Conservation (phyloP, 768 basidiomycete genomes). For the Psilocybe subaeruginosa region DNA sequence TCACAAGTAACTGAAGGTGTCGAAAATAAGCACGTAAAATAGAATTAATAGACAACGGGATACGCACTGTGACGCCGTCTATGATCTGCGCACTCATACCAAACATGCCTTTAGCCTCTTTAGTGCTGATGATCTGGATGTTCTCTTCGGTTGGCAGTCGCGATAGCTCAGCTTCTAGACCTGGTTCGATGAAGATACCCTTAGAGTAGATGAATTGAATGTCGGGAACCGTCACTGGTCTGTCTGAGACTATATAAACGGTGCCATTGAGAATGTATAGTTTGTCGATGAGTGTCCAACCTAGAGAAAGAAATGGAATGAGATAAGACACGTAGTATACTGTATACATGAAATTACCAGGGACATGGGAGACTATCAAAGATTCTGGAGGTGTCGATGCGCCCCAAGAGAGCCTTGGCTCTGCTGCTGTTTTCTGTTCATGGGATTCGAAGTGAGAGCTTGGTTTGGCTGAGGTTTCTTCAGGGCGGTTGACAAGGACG, state of each 20-base stretch:
- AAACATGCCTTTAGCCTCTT: constrained; percentile 69
- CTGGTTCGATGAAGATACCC: constrained; percentile 60
- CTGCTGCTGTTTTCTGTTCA: constrained; percentile 10
- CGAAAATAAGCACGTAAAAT: not conserved
- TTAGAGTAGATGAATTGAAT: constrained; percentile 73
- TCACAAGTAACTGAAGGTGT: constrained; percentile 67
- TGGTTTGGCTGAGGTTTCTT: constrained; percentile 11
- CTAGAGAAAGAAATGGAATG: constrained; percentile 38
- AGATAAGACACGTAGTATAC: not conserved
- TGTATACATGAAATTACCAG: constrained; percentile 47
- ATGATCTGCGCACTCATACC: constrained; percentile 64
- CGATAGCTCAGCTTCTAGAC: constrained; percentile 50
- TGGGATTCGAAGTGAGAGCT: not conserved
- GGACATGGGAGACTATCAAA: constrained; percentile 72
- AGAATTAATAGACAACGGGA: not conserved
- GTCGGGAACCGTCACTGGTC: constrained; percentile 68
- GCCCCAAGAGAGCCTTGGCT: constrained; percentile 26
- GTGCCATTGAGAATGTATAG: constrained; percentile 84
- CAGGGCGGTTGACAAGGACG: constrained; percentile 8
- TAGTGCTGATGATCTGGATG: constrained; percentile 72
- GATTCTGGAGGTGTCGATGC: constrained; percentile 42
- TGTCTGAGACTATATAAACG: constrained; percentile 79
- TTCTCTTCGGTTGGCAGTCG: constrained; percentile 81
- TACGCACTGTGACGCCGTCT: constrained; percentile 72
- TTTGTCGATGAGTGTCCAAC: constrained; percentile 89